These are phyloP conservation scores for Fonsecaea monophora DNA, from an alignment of 2,329 filamentous ascomycete genomes.

Conservation along the genomic window DNA sequence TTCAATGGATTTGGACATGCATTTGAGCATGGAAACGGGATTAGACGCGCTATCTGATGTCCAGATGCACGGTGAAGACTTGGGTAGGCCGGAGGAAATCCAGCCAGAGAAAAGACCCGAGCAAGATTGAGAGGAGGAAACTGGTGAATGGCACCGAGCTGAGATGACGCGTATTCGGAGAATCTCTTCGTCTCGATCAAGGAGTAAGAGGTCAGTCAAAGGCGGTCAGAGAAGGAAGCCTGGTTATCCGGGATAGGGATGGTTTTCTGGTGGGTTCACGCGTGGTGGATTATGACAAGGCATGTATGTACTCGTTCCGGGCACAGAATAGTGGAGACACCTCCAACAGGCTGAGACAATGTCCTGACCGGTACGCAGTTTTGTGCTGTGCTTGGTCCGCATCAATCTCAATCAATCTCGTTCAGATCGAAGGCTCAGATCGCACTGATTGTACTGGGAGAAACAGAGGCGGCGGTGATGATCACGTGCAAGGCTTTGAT, in stretches of 20 bases:
- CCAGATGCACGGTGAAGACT: slow-evolving; percentile 61
- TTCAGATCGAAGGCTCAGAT: no score
- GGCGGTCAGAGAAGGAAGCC: not conserved
- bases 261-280: not conserved
- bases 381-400: not conserved
- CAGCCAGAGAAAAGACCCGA: slow-evolving; percentile 73
- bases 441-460: not conserved
- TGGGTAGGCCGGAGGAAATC: slow-evolving; percentile 75
- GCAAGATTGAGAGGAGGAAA: slow-evolving; percentile 58
- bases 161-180: not conserved
- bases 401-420: not conserved
- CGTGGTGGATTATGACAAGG: not conserved
- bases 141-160: not conserved
- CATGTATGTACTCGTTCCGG: not conserved
- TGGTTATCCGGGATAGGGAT: not conserved
- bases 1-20: slow-evolving; percentile 22
- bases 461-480: not conserved
- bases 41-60: slow-evolving; percentile 5
- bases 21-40: slow-evolving; percentile 7
- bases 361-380: not conserved
- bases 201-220: not conserved
- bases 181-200: not conserved
- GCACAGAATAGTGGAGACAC: not conserved
- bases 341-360: not conserved
- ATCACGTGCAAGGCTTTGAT: not conserved